Percentiles rank a stretch among this genome's conserved stretches.
Evolutionary conservation across 2,329 filamentous ascomycete genomes (phyloP).

Genomic region (Epichloe brachyelytri): DNA sequence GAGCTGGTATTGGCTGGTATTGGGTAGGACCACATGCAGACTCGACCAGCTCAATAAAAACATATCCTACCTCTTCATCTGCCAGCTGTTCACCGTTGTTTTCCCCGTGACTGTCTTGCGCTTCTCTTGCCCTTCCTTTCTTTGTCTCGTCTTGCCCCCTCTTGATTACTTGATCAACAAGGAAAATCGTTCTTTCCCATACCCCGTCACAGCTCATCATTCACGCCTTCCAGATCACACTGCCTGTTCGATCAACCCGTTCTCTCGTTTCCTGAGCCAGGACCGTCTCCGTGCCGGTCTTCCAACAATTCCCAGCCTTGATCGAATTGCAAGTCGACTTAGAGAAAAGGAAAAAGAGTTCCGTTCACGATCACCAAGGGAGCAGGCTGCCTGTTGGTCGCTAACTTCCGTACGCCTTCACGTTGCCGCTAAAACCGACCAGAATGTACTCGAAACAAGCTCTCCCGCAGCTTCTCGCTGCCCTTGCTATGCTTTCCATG

Average conservation of each 20-base stretch:
- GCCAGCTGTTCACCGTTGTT: not conserved
- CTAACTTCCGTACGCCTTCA: not conserved
- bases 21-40: not conserved
- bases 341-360: not conserved
- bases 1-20: not conserved
- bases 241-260: not conserved
- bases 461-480: constrained; percentile 34
- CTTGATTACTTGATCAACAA: not conserved
- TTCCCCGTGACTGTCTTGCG: not conserved
- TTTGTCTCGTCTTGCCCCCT: not conserved
- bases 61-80: not conserved
- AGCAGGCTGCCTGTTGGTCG: not conserved
- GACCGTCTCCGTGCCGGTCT: not conserved
- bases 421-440: not conserved
- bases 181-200: not conserved
- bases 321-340: not conserved
- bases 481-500: constrained; percentile 32
- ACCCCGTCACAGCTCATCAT: not conserved
- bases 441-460: constrained; percentile 35
- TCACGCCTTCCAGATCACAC: not conserved
- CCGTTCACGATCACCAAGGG: not conserved
- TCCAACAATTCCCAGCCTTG: not conserved
- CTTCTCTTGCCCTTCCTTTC: not conserved
- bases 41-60: constrained; percentile 1
- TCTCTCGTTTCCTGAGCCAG: not conserved